Evolutionary conservation across 306 rosid species (phyloP).

Genomic region (Medicago ruthenica): DNA sequence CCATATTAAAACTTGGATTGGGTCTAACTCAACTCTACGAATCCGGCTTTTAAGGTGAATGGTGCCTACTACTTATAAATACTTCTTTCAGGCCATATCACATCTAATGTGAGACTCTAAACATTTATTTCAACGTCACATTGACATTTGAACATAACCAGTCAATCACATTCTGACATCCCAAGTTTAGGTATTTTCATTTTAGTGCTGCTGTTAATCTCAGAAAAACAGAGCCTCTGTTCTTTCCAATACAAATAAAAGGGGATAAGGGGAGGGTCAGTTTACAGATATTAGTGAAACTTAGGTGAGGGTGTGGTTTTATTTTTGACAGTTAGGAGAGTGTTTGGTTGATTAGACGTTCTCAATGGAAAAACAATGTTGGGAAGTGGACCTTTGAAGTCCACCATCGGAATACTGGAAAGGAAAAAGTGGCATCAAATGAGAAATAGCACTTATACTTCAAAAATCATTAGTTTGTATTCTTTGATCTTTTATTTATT

Average conservation of each 20-base stretch:
- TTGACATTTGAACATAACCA: not conserved
- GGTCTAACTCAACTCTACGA: not conserved
- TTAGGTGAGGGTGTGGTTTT: not conserved
- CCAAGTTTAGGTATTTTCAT: constrained; percentile 2
- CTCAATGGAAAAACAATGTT: not conserved
- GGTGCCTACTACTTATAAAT: not conserved
- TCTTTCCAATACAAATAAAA: not conserved
- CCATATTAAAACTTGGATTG: not conserved
- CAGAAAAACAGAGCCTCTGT: not conserved
- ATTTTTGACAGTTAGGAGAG: not conserved
- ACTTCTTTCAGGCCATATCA: not conserved
- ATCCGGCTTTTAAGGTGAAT: not conserved
- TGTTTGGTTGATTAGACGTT: not conserved
- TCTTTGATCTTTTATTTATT: not conserved
- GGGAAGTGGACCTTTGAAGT: constrained; percentile 8
- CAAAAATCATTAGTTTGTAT: not conserved
- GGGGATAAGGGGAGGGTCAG: not conserved
- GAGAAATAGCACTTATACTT: not conserved
- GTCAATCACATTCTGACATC: not conserved
- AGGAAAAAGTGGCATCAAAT: not conserved
- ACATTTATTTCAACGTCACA: not conserved
- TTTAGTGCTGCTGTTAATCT: not conserved
- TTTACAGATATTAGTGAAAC: not conserved
- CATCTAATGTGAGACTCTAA: not conserved
- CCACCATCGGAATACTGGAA: not conserved